Conservation (phyloP, 2,329 filamentous ascomycete genomes). For the Ophiostoma triangulosporum region DNA sequence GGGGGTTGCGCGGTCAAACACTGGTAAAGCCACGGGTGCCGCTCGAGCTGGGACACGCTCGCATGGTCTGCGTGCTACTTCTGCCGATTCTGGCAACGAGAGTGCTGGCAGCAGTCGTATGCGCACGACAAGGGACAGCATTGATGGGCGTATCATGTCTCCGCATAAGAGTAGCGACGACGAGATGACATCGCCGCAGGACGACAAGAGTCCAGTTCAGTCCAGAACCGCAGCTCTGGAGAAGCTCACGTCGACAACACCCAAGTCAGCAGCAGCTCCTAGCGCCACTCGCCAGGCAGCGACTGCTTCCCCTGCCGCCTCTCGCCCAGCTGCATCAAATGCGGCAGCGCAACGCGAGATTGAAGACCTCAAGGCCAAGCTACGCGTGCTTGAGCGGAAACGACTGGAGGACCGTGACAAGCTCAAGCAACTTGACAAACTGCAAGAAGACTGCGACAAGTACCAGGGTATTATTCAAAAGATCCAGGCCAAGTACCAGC, state of each 20-base stretch:
- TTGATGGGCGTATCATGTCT: conserved; percentile 23
- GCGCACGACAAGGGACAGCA: conserved; percentile 22
- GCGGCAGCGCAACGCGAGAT: conserved; percentile 48
- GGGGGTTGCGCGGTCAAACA: background rate
- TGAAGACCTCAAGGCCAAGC: conserved; percentile 78
- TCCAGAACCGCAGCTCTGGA: conserved; percentile 39
- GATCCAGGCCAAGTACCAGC: conserved; percentile 76
- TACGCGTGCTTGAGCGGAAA: conserved; percentile 80
- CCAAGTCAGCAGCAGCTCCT: conserved; percentile 6
- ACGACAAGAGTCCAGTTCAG: conserved; percentile 36
- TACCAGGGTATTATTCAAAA: conserved; percentile 82
- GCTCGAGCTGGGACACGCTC: conserved; percentile 25
- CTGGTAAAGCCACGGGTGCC: conserved; percentile 14
- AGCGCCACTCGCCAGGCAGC: conserved; percentile 1
- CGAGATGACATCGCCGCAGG: conserved; percentile 35
- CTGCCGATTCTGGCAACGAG: conserved; percentile 33
- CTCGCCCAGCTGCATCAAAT: conserved; percentile 18
- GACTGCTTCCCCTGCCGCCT: conserved; percentile 15
- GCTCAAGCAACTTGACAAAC: conserved; percentile 61
- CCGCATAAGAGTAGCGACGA: conserved; percentile 34
- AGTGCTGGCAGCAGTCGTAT: conserved; percentile 5
- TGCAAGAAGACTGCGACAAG: conserved; percentile 63
- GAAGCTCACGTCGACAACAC: conserved; percentile 29
- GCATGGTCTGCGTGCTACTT: conserved; percentile 28
- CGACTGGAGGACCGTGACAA: conserved; percentile 74